A percentile compares a stretch with the other conserved stretches of the same genome.
These are phyloP conservation scores for Sporothrix pseudoabietina DNA, from an alignment of 2,329 filamentous ascomycete species.

Conservation along the genomic window DNA sequence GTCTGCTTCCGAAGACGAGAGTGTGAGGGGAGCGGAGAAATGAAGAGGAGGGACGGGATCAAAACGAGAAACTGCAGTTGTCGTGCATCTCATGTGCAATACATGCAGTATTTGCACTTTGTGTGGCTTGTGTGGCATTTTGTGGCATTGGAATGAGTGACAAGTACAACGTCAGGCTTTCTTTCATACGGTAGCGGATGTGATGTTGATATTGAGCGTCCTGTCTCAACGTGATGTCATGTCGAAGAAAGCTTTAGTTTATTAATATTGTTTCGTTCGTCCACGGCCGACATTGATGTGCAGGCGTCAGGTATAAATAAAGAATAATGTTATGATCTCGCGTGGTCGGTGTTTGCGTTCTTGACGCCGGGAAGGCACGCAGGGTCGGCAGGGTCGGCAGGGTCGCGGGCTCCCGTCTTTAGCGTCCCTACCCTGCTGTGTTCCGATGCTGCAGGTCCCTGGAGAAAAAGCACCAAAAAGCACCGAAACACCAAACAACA, in stretches of 20 bases:
- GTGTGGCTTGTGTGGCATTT: background rate
- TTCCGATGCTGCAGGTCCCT: background rate
- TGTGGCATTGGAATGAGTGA: background rate
- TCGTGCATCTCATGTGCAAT: background rate
- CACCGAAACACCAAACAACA: background rate
- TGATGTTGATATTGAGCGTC: background rate
- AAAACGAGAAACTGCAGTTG: background rate
- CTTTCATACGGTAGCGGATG: background rate
- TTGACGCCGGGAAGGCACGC: too few species aligned
- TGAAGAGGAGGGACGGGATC: background rate
- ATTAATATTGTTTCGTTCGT: background rate
- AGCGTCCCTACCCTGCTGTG: background rate
- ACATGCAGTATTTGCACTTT: background rate
- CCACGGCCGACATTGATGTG: background rate
- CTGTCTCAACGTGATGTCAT: background rate
- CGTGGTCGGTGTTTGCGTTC: too few species aligned
- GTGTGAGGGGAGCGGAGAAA: background rate
- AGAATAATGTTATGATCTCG: too few species aligned
- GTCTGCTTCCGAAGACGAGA: background rate
- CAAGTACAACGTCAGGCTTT: background rate
- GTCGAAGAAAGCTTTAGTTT: background rate
- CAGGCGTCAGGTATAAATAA: too few species aligned
- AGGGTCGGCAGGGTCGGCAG: too few species aligned
- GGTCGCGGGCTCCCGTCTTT: background rate
- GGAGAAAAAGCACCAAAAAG: background rate